A percentile compares a stretch with the other conserved stretches of the same genome.
phyloP scores from a whole-genome alignment of 75 land plant species.

The Isoetes taiwanensis region DNA sequence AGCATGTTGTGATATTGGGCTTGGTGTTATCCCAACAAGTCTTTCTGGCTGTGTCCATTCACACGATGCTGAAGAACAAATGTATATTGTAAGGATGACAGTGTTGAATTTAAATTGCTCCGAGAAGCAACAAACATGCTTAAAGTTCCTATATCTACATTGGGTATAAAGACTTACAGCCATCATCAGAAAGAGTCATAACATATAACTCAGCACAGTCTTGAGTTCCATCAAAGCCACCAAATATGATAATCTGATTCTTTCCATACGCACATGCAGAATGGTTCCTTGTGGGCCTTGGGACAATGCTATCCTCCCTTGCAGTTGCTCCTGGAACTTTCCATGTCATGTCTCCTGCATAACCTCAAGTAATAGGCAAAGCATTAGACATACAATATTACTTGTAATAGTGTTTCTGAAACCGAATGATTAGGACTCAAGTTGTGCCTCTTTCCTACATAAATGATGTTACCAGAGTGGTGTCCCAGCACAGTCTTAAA shows the following conservation, averaged over 20 bases:
- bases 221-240: slow-evolving; percentile 24
- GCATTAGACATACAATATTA: no score
- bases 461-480: no score
- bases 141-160: neutral
- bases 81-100: neutral
- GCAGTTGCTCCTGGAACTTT: slow-evolving; percentile 9
- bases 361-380: no score
- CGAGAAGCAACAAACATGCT: neutral
- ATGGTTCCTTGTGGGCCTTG: slow-evolving; percentile 19
- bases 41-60: slow-evolving; percentile 28
- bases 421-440: no score
- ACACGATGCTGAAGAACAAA: slow-evolving; percentile 12
- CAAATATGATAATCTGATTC: slow-evolving; percentile 23
- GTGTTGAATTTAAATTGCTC: neutral
- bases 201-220: slow-evolving; percentile 21
- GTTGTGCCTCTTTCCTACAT: no score
- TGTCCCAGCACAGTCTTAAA: no score
- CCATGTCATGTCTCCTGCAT: slow-evolving; percentile 14
- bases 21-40: slow-evolving; percentile 17
- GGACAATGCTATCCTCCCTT: slow-evolving; percentile 12
- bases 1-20: slow-evolving; percentile 24
- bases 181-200: slow-evolving; percentile 17
- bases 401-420: no score
- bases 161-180: slow-evolving; percentile 10
- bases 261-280: slow-evolving; percentile 17